These are phyloP conservation scores for Chalciporus piperatus DNA, from an alignment of 768 basidiomycete genomes.

Conservation along the genomic window DNA sequence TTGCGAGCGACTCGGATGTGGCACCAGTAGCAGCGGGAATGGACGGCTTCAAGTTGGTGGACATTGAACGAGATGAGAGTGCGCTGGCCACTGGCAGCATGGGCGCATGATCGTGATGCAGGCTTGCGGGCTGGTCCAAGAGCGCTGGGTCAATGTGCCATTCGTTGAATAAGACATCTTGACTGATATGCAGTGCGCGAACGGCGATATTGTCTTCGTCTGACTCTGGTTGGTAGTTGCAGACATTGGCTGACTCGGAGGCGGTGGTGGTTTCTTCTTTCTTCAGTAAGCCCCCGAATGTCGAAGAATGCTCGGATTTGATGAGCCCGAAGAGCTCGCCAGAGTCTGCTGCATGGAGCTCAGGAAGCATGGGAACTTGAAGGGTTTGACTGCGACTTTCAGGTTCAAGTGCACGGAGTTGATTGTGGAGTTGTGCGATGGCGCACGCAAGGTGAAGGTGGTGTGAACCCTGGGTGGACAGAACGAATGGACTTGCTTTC, in stretches of 20 bases:
- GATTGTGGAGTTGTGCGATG: constrained; percentile 17
- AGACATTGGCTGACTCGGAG: background rate
- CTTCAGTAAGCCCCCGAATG: constrained; percentile 1
- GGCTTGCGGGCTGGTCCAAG: background rate
- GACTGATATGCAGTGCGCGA: background rate
- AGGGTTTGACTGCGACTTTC: background rate
- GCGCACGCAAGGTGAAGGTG: constrained; percentile 20
- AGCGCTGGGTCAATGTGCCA: background rate
- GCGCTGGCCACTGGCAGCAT: too few species aligned
- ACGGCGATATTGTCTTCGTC: background rate
- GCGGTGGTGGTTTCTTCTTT: background rate
- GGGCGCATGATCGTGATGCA: too few species aligned
- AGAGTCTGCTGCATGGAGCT: background rate
- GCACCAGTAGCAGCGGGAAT: too few species aligned
- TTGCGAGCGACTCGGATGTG: too few species aligned
- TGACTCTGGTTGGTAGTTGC: background rate
- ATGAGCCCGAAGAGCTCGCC: constrained; percentile 13
- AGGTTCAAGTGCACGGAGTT: background rate
- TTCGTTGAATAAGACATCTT: background rate
- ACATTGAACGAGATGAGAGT: too few species aligned
- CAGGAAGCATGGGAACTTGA: background rate
- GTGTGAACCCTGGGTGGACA: constrained; percentile 21
- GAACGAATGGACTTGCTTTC: constrained; percentile 2
- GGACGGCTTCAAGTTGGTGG: too few species aligned
- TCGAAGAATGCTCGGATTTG: background rate